Evolutionary conservation across 257 asterid genomes (phyloP), one percentile per base, ranked within the genome.

Genomic region (Nicotiana paniculata): DNA sequence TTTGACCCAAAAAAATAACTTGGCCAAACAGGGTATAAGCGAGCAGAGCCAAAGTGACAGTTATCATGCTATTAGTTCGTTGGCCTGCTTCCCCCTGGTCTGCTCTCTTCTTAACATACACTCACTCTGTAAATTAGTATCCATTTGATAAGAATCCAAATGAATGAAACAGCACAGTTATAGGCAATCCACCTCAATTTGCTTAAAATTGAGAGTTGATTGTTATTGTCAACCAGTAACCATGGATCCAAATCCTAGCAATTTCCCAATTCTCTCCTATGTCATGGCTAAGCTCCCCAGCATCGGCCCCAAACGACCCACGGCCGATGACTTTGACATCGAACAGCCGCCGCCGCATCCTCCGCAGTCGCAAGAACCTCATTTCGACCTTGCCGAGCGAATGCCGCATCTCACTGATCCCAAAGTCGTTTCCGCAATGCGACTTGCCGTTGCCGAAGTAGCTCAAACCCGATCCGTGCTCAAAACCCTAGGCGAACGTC

Each of bases 241-340:
- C 10, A 96, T 96, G 99, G 97, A 96, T 93, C 98, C 99, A 39
- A 92, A 83, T 82, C 99, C 97, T 37, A 88, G 77, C 18, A 91
- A 88, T 61, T 91, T 90, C 90, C 98, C 99, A 2, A 92, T 96
- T 86, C 95, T 96, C 68, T 92, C 97, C 43, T 94, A 90, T 79
- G 98, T 96, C 18, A 92, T 96, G 98, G 59, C 88, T 53, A 93
- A 87, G 59, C 84, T 95, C 6, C 98, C 97, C 35, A 86, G 94
- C 79, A 85, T 93, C 86, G 90, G 82, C 35, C 83, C 77, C 11
- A 64, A 84, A 76, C 94, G 94, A 82, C 3, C 86, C 79, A 58
- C 87, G 72, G 81, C 84, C 33, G 82, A 64, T 46, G 93, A 91
- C 16, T 86, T 85, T 88, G 99, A 94, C 85, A 61, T 96, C 82